Base-by-base conservation (phyloP, 1,284 basidiomycete species). In the Marasmius tenuissimus region DNA sequence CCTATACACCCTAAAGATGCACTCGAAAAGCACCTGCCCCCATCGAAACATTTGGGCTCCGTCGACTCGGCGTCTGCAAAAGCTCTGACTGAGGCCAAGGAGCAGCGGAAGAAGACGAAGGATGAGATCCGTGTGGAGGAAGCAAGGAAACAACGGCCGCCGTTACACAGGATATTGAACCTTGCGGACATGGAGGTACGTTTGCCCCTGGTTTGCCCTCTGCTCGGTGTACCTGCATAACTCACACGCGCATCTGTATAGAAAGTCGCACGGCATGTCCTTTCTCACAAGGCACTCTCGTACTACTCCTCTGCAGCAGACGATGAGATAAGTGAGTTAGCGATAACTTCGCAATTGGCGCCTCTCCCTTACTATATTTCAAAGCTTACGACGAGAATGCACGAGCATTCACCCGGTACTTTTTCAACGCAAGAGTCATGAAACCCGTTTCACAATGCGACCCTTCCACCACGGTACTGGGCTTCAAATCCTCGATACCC, bases 291-390 rank as follows among this genome's bases (percentile, higher is more conserved):
- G 64, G 91, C 89, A 3, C 78, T 84, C 67, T 88, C 93, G 3
- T 96, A 95, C 73, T 96, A 94, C 70, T 85, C 86, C 9, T 93
- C 91, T 27, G 90, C 90, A 1, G 81, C 90, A 3, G 94, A 96
- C 68, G 93, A 94, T 70, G 89, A 90, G 69, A 87, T 87, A 63
- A 84, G 93, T 93, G 71, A 65, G 86, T 81, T 33, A 57, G 65
- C 48, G 59, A 27, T 27, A 65, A 57, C 50, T 57, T 61, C 45
- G 58, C 39, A 55, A 34, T 39, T 47, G 57, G 51, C 40, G 20
- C 62, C 34, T 60, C 62, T 42, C 10, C 61, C 63, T 35, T 57
- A 64, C 81, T 77, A 76, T 3, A 18, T 61, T 58, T 47, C 47
- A 27, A 68, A 91, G 89, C 85, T 14, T 71, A 82, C 65, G 65